Conservation (phyloP, 768 basidiomycete genomes). For the Agaricus subrufescens region DNA sequence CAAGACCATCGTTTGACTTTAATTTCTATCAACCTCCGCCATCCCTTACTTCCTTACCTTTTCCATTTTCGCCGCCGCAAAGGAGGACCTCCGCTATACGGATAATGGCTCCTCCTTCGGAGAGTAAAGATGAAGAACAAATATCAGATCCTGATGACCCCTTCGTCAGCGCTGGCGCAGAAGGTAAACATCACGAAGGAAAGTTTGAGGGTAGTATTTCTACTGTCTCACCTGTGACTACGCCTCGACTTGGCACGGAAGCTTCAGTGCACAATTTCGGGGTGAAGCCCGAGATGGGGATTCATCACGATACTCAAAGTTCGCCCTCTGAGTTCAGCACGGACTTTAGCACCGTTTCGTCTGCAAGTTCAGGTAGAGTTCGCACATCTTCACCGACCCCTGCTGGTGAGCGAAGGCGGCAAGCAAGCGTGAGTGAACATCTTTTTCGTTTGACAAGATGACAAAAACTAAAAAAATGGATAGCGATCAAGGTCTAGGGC, state of each 20-base stretch:
- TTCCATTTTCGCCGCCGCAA: background rate
- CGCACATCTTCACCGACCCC: conserved; percentile 1
- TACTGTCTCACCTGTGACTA: background rate
- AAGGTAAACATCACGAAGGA: background rate
- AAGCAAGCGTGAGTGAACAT: background rate
- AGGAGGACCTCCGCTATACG: background rate
- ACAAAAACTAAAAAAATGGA: background rate
- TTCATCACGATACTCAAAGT: background rate
- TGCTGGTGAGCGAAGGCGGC: background rate
- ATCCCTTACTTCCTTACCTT: conserved; percentile 3
- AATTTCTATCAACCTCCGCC: background rate
- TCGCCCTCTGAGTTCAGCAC: conserved; percentile 7
- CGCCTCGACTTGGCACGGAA: conserved; percentile 2
- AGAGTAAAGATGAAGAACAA: background rate
- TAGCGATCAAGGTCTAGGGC: conserved; percentile 5
- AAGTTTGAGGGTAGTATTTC: background rate
- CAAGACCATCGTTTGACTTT: background rate
- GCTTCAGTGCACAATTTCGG: conserved; percentile 4
- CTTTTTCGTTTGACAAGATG: background rate
- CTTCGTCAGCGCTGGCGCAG: background rate
- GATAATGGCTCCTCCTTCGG: background rate
- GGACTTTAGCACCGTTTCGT: conserved; percentile 8
- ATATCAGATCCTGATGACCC: background rate
- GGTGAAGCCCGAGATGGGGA: background rate
- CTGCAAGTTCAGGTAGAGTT: conserved; percentile 3